phyloP scores from a whole-genome alignment of 495 filamentous ascomycete genomes.

The Copromyces sp. region DNA sequence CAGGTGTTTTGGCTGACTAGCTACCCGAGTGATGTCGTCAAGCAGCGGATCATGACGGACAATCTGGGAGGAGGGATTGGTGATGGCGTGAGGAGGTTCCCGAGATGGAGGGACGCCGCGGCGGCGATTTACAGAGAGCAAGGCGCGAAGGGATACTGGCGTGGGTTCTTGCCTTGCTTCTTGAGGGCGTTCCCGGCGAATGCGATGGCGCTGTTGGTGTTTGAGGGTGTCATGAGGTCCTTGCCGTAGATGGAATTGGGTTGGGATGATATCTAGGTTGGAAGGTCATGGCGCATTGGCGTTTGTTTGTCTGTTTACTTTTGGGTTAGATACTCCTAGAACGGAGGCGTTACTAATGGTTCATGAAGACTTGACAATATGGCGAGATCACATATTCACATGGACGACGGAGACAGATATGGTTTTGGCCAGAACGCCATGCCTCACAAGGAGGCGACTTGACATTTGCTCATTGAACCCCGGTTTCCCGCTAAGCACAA shows the following conservation, averaged over 20 bases:
- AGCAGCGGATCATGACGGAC: constrained; percentile 97
- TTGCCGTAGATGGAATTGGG: constrained; percentile 38
- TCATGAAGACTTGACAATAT: not conserved
- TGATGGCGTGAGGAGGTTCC: constrained; percentile 61
- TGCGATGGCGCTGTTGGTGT: constrained; percentile 84
- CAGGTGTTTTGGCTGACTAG: constrained; percentile 89
- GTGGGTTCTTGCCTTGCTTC: constrained; percentile 90
- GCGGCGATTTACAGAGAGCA: constrained; percentile 61
- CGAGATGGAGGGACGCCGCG: constrained; percentile 72
- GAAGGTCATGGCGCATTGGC: not conserved
- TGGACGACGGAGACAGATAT: not conserved
- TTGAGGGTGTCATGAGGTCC: constrained; percentile 82
- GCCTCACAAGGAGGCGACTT: constrained; percentile 13
- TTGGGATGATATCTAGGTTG: not conserved
- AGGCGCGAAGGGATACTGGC: constrained; percentile 77
- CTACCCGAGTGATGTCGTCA: constrained; percentile 91
- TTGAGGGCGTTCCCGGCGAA: constrained; percentile 93
- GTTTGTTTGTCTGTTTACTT: not conserved
- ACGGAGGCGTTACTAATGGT: not conserved
- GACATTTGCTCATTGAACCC: constrained; percentile 17
- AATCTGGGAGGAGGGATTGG: constrained; percentile 58
- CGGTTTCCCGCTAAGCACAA: constrained; percentile 13
- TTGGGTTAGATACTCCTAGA: not conserved
- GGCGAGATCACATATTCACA: not conserved
- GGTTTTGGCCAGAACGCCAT: constrained; percentile 12